Conservation (phyloP, 495 filamentous ascomycete species). For the Peziza echinospora region DNA sequence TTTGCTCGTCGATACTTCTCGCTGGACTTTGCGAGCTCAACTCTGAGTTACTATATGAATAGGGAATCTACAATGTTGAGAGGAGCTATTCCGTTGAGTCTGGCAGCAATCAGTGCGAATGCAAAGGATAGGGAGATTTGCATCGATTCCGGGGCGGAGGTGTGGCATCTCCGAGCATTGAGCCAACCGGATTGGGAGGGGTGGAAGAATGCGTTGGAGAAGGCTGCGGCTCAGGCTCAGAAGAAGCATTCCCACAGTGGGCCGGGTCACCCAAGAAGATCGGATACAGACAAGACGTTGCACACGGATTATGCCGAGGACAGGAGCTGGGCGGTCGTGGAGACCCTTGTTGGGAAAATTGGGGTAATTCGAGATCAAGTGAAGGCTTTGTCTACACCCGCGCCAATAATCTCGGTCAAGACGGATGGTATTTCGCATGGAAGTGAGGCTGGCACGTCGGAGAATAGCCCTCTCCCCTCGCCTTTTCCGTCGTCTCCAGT, state of each 20-base stretch:
- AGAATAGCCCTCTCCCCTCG: constrained; percentile 24
- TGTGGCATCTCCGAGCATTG: constrained; percentile 82
- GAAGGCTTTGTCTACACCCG: constrained; percentile 52
- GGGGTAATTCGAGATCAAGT: constrained; percentile 77
- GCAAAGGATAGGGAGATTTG: constrained; percentile 75
- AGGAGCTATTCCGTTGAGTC: constrained; percentile 73
- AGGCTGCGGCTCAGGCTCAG: constrained; percentile 29
- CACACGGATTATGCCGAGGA: constrained; percentile 31
- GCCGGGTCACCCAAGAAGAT: constrained; percentile 8
- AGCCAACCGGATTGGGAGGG: constrained; percentile 64
- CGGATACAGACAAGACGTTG: constrained; percentile 7
- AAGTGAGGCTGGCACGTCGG: constrained; percentile 22
- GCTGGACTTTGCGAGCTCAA: constrained; percentile 73
- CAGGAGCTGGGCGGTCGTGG: constrained; percentile 63
- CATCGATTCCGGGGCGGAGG: constrained; percentile 86
- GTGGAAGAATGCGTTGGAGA: constrained; percentile 72
- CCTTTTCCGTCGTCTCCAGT: constrained; percentile 10
- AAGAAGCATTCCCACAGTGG: constrained; percentile 8
- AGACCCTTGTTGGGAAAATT: constrained; percentile 58
- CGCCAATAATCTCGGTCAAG: constrained; percentile 34
- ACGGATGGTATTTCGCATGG: constrained; percentile 14
- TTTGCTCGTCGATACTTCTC: constrained; percentile 88
- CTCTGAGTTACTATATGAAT: constrained; percentile 87
- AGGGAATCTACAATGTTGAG: constrained; percentile 73
- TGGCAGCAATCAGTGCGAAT: constrained; percentile 78